phyloP scores from a whole-genome alignment of 2,329 filamentous ascomycete species.

The Parastagonospora avenae region DNA sequence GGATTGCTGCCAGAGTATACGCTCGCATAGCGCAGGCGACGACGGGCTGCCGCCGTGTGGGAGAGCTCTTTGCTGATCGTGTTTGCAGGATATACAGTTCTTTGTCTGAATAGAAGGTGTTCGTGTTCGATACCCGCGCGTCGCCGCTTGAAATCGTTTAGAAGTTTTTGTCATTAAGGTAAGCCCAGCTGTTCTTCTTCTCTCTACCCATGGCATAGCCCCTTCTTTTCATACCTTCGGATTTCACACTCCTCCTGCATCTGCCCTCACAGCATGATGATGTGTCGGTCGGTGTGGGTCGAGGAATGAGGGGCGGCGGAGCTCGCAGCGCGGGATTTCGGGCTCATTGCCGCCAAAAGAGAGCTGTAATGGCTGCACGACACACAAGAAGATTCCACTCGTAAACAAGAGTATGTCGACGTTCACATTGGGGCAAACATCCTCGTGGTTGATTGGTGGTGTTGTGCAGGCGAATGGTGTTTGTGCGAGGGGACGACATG shows the following conservation, averaged over 20 bases:
- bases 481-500: too few relatives aligned
- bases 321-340: too few relatives aligned
- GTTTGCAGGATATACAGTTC: conserved; percentile 30
- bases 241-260: not conserved
- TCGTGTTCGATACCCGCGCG: conserved; percentile 33
- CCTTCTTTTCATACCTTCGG: not conserved
- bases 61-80: conserved; percentile 8
- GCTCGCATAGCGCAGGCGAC: not conserved
- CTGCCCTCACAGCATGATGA: not conserved
- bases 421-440: too few relatives aligned
- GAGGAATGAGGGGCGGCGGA: too few relatives aligned
- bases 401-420: too few relatives aligned
- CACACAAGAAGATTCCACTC: too few relatives aligned
- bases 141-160: conserved; percentile 28
- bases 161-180: conserved; percentile 36
- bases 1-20: not conserved
- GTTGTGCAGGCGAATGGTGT: too few relatives aligned
- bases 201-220: not conserved
- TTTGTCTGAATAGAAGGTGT: conserved; percentile 39
- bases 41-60: not conserved
- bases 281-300: not conserved
- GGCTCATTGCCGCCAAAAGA: too few relatives aligned
- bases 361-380: too few relatives aligned
- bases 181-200: conserved; percentile 23
- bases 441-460: too few relatives aligned